phyloP scores from a whole-genome alignment of 345 rosid species.

The Citrus trifoliata region DNA sequence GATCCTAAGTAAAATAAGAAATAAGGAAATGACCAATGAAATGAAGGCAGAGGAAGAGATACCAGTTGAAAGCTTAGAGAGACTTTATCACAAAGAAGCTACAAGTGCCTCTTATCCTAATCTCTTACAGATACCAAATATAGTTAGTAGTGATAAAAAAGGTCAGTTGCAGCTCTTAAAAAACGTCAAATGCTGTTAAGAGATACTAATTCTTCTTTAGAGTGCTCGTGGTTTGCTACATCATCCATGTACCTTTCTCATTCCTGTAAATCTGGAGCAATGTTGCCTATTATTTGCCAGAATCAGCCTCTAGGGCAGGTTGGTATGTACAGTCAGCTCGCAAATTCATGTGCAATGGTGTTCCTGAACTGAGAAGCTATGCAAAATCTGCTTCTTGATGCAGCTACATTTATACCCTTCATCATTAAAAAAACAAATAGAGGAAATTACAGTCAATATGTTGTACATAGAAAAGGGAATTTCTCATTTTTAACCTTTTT shows the following conservation, averaged over 20 bases:
- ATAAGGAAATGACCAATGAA: conserved; percentile 16
- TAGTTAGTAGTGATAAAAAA: conserved; percentile 19
- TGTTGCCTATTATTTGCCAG: conserved; percentile 45
- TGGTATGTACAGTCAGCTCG: conserved; percentile 46
- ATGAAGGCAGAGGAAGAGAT: conserved; percentile 30
- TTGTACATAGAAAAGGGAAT: neutral
- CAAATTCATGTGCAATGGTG: conserved; percentile 44
- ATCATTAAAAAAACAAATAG: neutral
- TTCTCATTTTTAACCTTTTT: neutral
- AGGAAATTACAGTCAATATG: neutral
- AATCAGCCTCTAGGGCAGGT: conserved; percentile 53
- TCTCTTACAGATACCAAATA: conserved; percentile 33
- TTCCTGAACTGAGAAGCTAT: conserved; percentile 37
- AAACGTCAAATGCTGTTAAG: conserved; percentile 25
- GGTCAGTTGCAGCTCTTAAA: conserved; percentile 17
- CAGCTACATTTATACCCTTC: neutral
- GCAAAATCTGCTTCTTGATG: neutral
- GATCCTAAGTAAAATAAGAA: conserved; percentile 27
- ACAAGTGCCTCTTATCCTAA: conserved; percentile 16
- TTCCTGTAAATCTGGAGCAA: conserved; percentile 45
- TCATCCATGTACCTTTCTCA: conserved; percentile 36
- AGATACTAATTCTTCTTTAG: conserved; percentile 26
- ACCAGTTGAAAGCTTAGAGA: conserved; percentile 36
- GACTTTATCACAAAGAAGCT: conserved; percentile 43
- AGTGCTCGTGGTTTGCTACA: conserved; percentile 23